Evolutionary conservation across 495 filamentous ascomycete genomes (phyloP), one percentile per base, ranked within the genome.

Genomic region (Aspergillus taichungensis): DNA sequence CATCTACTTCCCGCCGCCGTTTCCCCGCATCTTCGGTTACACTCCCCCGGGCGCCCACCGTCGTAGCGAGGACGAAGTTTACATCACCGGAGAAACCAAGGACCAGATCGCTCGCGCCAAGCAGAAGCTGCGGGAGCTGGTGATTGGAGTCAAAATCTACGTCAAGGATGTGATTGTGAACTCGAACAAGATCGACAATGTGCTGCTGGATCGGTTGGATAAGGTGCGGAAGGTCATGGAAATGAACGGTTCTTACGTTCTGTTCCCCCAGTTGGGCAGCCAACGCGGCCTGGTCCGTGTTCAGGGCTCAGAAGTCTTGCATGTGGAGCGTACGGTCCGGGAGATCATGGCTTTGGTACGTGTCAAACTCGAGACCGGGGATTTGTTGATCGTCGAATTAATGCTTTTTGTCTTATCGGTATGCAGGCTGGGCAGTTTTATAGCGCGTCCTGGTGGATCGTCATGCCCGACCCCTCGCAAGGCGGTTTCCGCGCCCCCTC

Each of bases 211-310:
- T 43, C 85, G 94, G 9, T 74, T 97, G 57, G 91, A 97, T 62
- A 96, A 97, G 60, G 87, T 96, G 29, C 83, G 88, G 47, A 95
- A 95, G 75, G 95, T 98, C 38, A 94, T 95, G 73, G 92, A 97
- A 60, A 82, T 83, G 42, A 97, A 97, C 57, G 91, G 90, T 7
- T 89, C 91, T 6, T 94, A 89, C 64, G 84, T 98, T 50, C 77
- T 94, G 45, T 85, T 97, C 43, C 90, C 91, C 5, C 76, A 81
- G 13, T 75, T 97, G 31, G 92, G 87, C 13, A 85, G 85, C 44
- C 82, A 87, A 55, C 80, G 83, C 12, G 83, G 78, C 40, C 63
- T 83, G 30, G 83, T 97, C 51, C 82, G 92, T 13, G 83, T 97
- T 31, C 94, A 97, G 60, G 94, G 88, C 38, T 82, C 83, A 0